Percentiles rank a stretch among this genome's conserved stretches.
Conservation (phyloP, 495 filamentous ascomycete species). For the Annulohypoxylon moriforme region DNA sequence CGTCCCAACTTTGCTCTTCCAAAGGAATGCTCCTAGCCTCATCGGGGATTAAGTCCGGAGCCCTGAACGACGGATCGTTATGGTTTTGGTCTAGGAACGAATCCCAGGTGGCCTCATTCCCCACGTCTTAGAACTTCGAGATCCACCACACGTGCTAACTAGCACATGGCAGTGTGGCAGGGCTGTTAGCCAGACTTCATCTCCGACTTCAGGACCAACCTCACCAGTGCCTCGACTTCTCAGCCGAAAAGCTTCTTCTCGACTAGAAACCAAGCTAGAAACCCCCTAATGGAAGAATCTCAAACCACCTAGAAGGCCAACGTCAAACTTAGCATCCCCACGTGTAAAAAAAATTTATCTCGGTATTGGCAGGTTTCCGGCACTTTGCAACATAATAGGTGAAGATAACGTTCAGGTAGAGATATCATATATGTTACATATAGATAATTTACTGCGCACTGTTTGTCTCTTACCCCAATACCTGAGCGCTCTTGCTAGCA, state of each 20-base stretch:
- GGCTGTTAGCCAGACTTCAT: conserved; percentile 39
- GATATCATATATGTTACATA: background rate
- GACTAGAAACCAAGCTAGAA: conserved; percentile 23
- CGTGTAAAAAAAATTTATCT: background rate
- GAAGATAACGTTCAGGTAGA: background rate
- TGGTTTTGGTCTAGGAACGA: conserved; percentile 16
- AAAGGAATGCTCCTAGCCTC: conserved; percentile 9
- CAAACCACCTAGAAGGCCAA: conserved; percentile 2
- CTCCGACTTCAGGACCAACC: conserved; percentile 37
- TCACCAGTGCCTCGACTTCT: conserved; percentile 8
- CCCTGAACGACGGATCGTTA: conserved; percentile 23
- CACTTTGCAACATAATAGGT: background rate
- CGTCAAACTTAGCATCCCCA: background rate
- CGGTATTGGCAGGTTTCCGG: background rate
- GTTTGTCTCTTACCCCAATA: background rate
- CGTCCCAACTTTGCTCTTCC: conserved; percentile 10
- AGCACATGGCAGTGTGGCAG: conserved; percentile 41
- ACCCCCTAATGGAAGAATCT: conserved; percentile 1
- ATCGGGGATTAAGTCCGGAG: conserved; percentile 30
- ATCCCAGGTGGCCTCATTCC: conserved; percentile 35
- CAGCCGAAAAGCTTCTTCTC: conserved; percentile 20
- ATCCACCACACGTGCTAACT: conserved; percentile 25
- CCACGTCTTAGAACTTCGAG: conserved; percentile 33
- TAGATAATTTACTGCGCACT: background rate
- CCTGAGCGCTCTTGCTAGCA: conserved; percentile 14